Conservation (phyloP, 805 yeast genomes). For the Lipomyces lipofer region DNA sequence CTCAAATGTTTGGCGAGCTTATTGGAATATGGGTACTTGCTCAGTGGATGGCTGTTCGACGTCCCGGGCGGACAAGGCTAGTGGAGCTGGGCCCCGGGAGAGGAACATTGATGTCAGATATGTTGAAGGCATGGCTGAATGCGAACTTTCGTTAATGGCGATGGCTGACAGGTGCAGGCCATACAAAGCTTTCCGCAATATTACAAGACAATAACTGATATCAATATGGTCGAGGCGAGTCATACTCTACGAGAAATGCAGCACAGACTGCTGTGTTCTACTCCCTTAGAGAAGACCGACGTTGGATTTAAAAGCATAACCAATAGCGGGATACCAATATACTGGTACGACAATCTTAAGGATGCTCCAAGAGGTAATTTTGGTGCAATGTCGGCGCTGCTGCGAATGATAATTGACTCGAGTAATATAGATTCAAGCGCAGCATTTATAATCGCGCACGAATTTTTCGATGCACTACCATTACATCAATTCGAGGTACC, state of each 20-base stretch:
- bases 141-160: background rate
- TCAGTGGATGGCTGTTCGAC: slow-evolving; percentile 58
- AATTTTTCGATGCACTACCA: slow-evolving; percentile 85
- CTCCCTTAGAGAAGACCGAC: slow-evolving; percentile 35
- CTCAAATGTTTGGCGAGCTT: slow-evolving; percentile 84
- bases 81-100: slow-evolving; percentile 85
- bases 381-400: background rate
- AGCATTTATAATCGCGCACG: slow-evolving; percentile 73
- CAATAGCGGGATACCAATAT: slow-evolving; percentile 53
- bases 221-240: slow-evolving; percentile 72
- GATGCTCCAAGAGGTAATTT: slow-evolving; percentile 38
- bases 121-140: slow-evolving; percentile 44
- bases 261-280: slow-evolving; percentile 48
- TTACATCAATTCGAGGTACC: slow-evolving; percentile 61
- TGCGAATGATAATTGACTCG: slow-evolving; percentile 11
- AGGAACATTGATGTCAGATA: slow-evolving; percentile 75
- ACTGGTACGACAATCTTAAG: slow-evolving; percentile 40
- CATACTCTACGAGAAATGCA: slow-evolving; percentile 62
- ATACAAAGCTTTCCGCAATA: slow-evolving; percentile 35
- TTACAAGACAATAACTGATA: slow-evolving; percentile 39
- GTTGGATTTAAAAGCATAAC: slow-evolving; percentile 45
- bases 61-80: slow-evolving; percentile 52
- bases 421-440: slow-evolving; percentile 19
- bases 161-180: slow-evolving; percentile 1
- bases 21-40: slow-evolving; percentile 65